Conservation (phyloP, 768 basidiomycete genomes). For the Tylopilus plumbeoviolaceoides region DNA sequence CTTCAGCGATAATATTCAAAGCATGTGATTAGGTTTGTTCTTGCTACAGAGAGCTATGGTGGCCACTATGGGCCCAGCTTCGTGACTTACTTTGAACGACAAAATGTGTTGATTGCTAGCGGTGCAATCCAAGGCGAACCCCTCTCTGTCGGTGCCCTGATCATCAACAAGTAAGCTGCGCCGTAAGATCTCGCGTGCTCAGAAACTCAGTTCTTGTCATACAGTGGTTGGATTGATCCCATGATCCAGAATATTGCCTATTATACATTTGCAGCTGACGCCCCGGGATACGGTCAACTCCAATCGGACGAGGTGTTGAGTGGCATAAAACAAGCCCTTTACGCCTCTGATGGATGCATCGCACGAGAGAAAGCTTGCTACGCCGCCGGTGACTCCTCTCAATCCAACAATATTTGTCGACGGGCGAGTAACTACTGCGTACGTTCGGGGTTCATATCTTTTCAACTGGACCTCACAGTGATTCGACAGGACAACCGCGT, state of each 20-base stretch:
- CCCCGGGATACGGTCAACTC: slow-evolving; percentile 65
- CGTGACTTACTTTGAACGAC: slow-evolving; percentile 59
- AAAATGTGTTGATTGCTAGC: slow-evolving; percentile 48
- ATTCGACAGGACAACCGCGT: too few relatives aligned
- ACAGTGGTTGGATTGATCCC: slow-evolving; percentile 64
- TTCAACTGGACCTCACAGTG: too few relatives aligned
- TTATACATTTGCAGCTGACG: slow-evolving; percentile 54
- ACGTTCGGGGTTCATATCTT: slow-evolving; percentile 17
- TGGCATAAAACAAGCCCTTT: slow-evolving; percentile 47
- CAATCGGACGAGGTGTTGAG: slow-evolving; percentile 43
- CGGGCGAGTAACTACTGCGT: slow-evolving; percentile 56
- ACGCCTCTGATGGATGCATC: slow-evolving; percentile 45
- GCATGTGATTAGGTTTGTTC: slow-evolving; percentile 45
- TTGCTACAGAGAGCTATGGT: slow-evolving; percentile 65
- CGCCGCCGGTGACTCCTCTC: slow-evolving; percentile 43
- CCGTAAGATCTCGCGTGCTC: not conserved
- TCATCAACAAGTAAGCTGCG: slow-evolving; percentile 56
- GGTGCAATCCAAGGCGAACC: slow-evolving; percentile 46
- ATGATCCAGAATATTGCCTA: slow-evolving; percentile 60
- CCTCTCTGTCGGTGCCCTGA: slow-evolving; percentile 53
- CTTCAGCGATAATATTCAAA: not conserved
- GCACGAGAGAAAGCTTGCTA: slow-evolving; percentile 55
- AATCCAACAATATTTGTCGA: slow-evolving; percentile 48
- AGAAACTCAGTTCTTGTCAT: not conserved
- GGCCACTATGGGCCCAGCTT: slow-evolving; percentile 66